Percentiles rank a stretch among this genome's conserved stretches.
Conservation (phyloP, 2,329 filamentous ascomycete genomes). For the Aspergillus viridinutans region DNA sequence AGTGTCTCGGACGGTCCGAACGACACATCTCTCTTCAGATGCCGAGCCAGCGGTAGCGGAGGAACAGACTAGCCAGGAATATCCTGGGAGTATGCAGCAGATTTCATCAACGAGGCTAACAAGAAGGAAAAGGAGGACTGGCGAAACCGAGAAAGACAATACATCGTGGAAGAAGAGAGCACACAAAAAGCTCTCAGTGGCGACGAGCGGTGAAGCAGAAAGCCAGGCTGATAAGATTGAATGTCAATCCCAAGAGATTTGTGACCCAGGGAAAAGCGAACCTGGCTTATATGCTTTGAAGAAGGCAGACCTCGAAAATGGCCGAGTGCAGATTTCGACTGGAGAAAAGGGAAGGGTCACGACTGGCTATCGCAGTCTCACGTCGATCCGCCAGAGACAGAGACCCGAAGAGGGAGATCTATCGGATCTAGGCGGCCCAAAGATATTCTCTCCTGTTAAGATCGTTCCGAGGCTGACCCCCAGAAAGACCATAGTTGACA, state of each 20-base stretch:
- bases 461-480: neutral
- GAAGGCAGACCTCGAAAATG: neutral
- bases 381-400: neutral
- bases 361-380: neutral
- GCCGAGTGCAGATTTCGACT: neutral
- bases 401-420: neutral
- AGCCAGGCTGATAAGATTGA: neutral
- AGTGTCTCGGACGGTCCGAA: neutral
- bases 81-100: neutral
- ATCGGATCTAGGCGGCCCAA: neutral
- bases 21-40: neutral
- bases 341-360: neutral
- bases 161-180: neutral
- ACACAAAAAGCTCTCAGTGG: neutral
- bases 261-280: neutral
- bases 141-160: neutral
- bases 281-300: neutral
- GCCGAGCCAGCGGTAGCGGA: neutral
- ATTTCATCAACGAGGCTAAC: neutral
- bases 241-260: neutral
- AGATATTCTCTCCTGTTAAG: neutral
- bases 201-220: neutral
- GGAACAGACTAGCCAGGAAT: neutral
- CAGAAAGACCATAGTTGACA: conserved; percentile 28
- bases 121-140: neutral